A percentile compares a stretch with the other conserved stretches of the same genome.
phyloP scores from a whole-genome alignment of 345 rosid species.

The Eucalyptus cloeziana region DNA sequence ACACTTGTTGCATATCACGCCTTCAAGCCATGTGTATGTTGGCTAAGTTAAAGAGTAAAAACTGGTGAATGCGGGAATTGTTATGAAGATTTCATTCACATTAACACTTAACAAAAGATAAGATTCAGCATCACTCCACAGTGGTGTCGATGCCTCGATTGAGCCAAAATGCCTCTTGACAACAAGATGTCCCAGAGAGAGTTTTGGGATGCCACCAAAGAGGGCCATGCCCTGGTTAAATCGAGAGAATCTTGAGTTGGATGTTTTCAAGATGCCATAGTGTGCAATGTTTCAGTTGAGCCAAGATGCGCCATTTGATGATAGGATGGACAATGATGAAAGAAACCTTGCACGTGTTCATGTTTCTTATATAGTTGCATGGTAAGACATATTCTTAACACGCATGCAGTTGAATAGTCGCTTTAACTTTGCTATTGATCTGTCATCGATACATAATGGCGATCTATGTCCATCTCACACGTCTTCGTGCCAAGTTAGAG shows the following conservation, averaged over 20 bases:
- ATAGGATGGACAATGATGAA: background rate
- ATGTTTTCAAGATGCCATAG: background rate
- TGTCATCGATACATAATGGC: background rate
- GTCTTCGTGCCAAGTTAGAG: background rate
- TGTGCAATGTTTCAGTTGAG: background rate
- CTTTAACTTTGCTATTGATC: background rate
- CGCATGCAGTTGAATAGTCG: background rate
- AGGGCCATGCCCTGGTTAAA: accelerated
- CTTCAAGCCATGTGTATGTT: background rate
- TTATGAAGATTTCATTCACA: background rate
- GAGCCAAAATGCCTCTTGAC: background rate
- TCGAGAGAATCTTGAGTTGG: accelerated
- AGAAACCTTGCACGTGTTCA: background rate
- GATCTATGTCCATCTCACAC: background rate
- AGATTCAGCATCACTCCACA: accelerated
- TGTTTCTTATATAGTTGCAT: background rate
- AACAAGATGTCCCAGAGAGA: accelerated
- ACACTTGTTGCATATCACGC: background rate
- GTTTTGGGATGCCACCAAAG: background rate
- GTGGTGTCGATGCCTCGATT: background rate
- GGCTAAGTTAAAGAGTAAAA: background rate
- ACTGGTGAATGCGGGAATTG: background rate
- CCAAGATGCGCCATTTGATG: background rate
- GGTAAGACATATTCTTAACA: background rate
- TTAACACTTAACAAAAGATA: background rate